Evolutionary conservation across 2,329 filamentous ascomycete species (phyloP).

Genomic region (Rhynchosporium agropyri): DNA sequence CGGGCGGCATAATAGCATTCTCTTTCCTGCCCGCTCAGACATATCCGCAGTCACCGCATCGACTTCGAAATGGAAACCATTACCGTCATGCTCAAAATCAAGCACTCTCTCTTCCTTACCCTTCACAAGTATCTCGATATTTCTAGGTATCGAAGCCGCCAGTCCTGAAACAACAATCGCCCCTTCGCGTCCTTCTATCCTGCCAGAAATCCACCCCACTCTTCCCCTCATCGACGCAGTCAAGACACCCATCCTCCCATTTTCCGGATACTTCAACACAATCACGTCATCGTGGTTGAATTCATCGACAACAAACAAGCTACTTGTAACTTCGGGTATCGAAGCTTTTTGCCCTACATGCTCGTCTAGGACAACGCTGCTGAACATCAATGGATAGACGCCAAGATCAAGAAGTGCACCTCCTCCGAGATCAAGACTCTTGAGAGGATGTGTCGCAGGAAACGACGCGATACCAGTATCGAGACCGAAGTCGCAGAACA

Average conservation of each 20-base stretch:
- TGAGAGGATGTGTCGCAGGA: conserved; percentile 56
- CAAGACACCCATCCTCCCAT: conserved; percentile 8
- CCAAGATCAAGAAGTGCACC: conserved; percentile 67
- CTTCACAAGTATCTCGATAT: not conserved
- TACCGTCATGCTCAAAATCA: conserved; percentile 49
- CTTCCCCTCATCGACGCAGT: conserved; percentile 9
- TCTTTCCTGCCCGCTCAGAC: conserved; percentile 25
- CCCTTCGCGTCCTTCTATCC: conserved; percentile 46
- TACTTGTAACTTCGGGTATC: not conserved
- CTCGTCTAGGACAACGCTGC: conserved; percentile 60
- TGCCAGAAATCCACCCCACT: conserved; percentile 5
- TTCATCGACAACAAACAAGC: conserved; percentile 5
- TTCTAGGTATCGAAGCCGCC: conserved; percentile 44
- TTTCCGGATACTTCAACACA: conserved; percentile 14
- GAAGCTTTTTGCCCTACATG: not conserved
- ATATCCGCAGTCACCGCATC: conserved; percentile 29
- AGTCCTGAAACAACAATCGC: conserved; percentile 63
- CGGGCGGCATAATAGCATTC: conserved; percentile 30
- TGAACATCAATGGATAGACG: conserved; percentile 68
- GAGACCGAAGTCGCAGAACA: conserved; percentile 34
- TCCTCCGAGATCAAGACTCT: conserved; percentile 66
- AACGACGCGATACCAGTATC: not conserved
- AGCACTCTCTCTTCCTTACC: conserved; percentile 3
- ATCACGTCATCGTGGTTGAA: conserved; percentile 8
- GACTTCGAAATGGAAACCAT: conserved; percentile 39